These are phyloP conservation scores for Beauveria rudraprayagi DNA, from an alignment of 2,329 filamentous ascomycete genomes.

Conservation along the genomic window DNA sequence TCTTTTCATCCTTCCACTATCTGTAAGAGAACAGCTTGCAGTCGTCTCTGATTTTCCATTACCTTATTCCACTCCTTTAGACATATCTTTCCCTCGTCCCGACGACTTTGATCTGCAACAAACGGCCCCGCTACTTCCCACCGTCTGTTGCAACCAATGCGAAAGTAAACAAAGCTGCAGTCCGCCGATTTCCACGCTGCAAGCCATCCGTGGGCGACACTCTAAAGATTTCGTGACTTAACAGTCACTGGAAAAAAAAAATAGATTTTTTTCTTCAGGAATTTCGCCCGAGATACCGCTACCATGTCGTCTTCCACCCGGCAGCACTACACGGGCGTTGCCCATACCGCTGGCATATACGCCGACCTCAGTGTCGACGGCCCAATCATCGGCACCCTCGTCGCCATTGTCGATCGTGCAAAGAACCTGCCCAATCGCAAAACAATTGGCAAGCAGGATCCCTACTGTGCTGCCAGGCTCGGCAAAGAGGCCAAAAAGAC, in stretches of 20 bases:
- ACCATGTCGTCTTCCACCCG: slow-evolving; percentile 40
- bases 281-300: background rate
- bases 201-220: background rate
- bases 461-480: slow-evolving; percentile 86
- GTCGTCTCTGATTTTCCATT: background rate
- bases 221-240: background rate
- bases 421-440: slow-evolving; percentile 97
- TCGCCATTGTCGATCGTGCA: slow-evolving; percentile 84
- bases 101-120: background rate
- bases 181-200: background rate
- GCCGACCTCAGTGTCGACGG: slow-evolving; percentile 91
- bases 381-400: slow-evolving; percentile 85
- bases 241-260: background rate
- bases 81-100: background rate
- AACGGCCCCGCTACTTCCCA: slow-evolving; percentile 3
- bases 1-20: background rate
- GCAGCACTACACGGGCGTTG: slow-evolving; percentile 2
- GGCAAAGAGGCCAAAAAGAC: slow-evolving; percentile 98
- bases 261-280: background rate
- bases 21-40: background rate
- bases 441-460: slow-evolving; percentile 97
- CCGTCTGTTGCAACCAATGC: background rate
- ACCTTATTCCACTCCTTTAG: background rate
- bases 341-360: slow-evolving; percentile 87
- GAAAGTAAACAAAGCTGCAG: slow-evolving; percentile 10